Base-by-base conservation (phyloP, 2,329 filamentous ascomycete genomes). In the Alternaria dauci region DNA sequence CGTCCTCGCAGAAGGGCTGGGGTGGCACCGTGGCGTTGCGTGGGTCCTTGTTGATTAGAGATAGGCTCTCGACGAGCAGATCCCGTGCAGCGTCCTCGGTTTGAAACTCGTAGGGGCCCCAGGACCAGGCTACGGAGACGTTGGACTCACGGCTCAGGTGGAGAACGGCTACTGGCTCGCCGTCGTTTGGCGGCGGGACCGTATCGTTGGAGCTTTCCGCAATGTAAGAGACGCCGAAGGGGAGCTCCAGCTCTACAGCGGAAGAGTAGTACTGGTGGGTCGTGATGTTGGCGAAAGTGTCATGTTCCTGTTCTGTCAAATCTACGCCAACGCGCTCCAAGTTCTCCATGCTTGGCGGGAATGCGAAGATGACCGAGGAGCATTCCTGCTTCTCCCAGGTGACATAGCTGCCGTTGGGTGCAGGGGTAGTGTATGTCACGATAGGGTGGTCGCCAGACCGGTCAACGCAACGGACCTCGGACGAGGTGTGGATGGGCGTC, bases 231-330 rank as follows among this genome's bases (percentile, higher is more conserved):
- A 76, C 74, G 8, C 76, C 74, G 44, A 75, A 78, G n/a, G 76
- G 76, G 5, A 78, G 68, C 26, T 67, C 59, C 14, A 78, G 65
- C 34, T 77, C 68, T 11, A 77, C 70, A 5, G 74, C 76, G 1
- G 74, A 71, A 5, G 75, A 77, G 62, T 72, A 79, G 66, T 79
- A 79, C 53, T 78, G 77, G 63, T 77, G 69, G 3, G 71, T 72
- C 12, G 66, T 71, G 23, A 78, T 74, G 34, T 73, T 67, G 18
- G 62, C 55, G 58, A 79, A 79, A 1, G 76, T 70, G 12, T 71
- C 52, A 44, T 76, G 48, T 62, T 79, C 76, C 20, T 71, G 66
- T 55, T 76, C 67, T 1, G 75, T 75, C 18, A 77, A 54, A 55
- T 78, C 76, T 6, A 79, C 52, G 5, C 76, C 76, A 5, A 68